Percentiles rank a stretch among this genome's conserved stretches.
Evolutionary conservation across 106 monocot species (phyloP).

Genomic region (Triglochin maritima): DNA sequence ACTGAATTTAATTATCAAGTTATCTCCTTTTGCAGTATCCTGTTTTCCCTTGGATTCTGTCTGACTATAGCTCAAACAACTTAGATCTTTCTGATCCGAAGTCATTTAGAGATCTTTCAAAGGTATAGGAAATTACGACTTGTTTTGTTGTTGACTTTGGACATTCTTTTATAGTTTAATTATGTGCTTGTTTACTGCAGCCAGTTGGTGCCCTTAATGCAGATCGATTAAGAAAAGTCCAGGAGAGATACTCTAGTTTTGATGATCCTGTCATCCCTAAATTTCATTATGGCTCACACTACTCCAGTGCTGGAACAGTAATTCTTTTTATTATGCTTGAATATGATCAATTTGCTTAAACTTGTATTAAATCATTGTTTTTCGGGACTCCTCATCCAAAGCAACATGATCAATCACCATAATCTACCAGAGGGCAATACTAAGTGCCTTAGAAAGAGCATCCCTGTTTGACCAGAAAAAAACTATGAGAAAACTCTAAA

Average conservation of each 20-base stretch:
- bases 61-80: conserved; percentile 65
- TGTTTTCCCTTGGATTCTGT: conserved; percentile 95
- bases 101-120: conserved; percentile 89
- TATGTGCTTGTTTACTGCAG: conserved; percentile 30
- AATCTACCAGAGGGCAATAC: too few relatives aligned
- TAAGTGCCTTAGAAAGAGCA: too few relatives aligned
- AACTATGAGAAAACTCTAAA: too few relatives aligned
- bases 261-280: conserved; percentile 93
- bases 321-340: conserved; percentile 1
- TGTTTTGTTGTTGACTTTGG: not conserved
- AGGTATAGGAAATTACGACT: conserved; percentile 28
- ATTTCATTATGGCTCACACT: conserved; percentile 97
- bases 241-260: conserved; percentile 82
- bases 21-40: conserved; percentile 64
- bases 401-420: too few relatives aligned
- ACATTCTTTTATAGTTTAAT: not conserved
- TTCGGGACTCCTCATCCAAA: too few relatives aligned
- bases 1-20: not conserved
- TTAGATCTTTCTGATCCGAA: conserved; percentile 70
- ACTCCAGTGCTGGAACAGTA: conserved; percentile 94
- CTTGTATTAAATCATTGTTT: too few relatives aligned
- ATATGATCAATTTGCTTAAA: too few relatives aligned
- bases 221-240: conserved; percentile 81
- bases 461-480: too few relatives aligned
- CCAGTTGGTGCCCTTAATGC: conserved; percentile 90